Evolutionary conservation across 179 eudicot genomes (phyloP), one percentile per base, ranked within the genome.

Genomic region (Dionaea muscipula): DNA sequence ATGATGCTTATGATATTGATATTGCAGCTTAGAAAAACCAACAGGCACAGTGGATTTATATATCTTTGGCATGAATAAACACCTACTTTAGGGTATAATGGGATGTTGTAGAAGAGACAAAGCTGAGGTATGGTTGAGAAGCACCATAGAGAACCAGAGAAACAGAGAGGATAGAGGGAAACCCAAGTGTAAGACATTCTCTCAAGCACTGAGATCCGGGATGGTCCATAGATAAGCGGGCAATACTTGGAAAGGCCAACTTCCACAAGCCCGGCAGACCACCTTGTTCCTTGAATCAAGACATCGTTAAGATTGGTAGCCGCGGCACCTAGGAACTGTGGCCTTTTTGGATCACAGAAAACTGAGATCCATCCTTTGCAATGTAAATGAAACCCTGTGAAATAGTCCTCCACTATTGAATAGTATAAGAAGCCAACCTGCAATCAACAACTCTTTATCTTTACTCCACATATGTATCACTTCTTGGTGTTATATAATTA

Each of bases 281-380:
- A 78, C 53, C 75, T 68, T 47, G 70, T 70, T 17, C 56, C 26
- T 46, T 79, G 84, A 57, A 73, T 62, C 62, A 73, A 60, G 0
- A 66, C 47, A 23, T 73, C 78, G 22, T 66, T 77, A 41, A 77
- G 68, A 54, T 69, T 73, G 14, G 69, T 68, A 1, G 76, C 47
- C 4, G 66, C 48, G 48, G 72, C 36, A 24, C 81, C 81, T 45
- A 77, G 55, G 67, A 77, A 73, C 39, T 70, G 62, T 8, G 75
- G 71, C 39, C 66, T 64, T 45, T 57, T 26, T 1, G 82, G 82
- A 41, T 73, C 53, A 21, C 57, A 66, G 39, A 61, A 73, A 37
- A 68, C 78, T 0, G 78, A 73, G 23, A 24, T 77, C 78, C 78
- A 77, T 26, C 82, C 82, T 51, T 68, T 67, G 41, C 71, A 67